These are phyloP conservation scores for Fallopia convolvulus DNA, from an alignment of 148 eudicot genomes.

Conservation along the genomic window DNA sequence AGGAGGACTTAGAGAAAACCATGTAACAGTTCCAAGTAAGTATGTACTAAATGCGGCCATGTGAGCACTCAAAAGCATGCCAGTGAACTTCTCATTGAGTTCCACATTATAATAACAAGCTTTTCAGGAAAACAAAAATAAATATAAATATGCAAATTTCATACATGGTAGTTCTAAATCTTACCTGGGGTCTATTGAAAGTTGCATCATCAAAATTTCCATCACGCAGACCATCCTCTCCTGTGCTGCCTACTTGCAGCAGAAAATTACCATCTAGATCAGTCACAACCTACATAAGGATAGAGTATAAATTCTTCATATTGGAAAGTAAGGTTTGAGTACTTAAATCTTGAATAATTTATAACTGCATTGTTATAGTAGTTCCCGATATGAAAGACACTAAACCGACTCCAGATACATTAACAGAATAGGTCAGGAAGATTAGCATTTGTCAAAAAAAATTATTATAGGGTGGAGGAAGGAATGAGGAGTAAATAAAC, in stretches of 20 bases:
- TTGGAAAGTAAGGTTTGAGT: constrained; percentile 6
- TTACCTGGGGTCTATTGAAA: constrained; percentile 92
- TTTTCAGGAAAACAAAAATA: background rate
- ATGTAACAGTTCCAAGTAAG: too few relatives aligned
- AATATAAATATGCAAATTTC: background rate
- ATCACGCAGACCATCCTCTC: constrained; percentile 88
- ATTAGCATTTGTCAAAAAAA: background rate
- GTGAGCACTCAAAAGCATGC: background rate
- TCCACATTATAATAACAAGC: background rate
- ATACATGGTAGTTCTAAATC: background rate
- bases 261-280: constrained; percentile 83
- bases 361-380: background rate
- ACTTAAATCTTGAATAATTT: background rate
- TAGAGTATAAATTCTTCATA: constrained; percentile 8
- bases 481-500: constrained; percentile 27
- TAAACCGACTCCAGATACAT: background rate
- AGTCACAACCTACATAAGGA: constrained; percentile 67
- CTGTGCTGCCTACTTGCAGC: constrained; percentile 85
- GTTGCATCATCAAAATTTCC: constrained; percentile 86
- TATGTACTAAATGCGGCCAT: background rate
- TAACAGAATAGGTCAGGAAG: background rate
- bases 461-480: background rate
- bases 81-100: background rate
- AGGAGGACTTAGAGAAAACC: background rate
- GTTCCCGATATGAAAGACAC: background rate